Evolutionary conservation across 441 rosid genomes (phyloP).

Genomic region (Populus tomentosa): DNA sequence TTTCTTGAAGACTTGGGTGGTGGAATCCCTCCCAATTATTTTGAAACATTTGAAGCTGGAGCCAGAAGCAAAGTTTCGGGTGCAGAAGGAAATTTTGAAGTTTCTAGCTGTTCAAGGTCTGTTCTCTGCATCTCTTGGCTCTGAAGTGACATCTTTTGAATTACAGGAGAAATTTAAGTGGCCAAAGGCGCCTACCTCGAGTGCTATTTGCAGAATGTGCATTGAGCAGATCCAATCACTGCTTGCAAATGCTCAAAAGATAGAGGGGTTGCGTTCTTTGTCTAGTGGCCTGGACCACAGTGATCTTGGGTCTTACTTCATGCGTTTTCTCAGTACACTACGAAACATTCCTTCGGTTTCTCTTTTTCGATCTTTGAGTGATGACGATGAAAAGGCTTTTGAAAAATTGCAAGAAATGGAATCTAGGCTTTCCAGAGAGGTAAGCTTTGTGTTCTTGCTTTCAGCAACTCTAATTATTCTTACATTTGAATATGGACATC

Average conservation of each 20-base stretch:
- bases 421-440: conserved; percentile 70
- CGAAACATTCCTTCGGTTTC: conserved; percentile 94
- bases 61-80: conserved; percentile 60
- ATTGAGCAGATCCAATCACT: conserved; percentile 87
- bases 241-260: conserved; percentile 73
- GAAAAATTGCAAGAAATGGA: conserved; percentile 70
- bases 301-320: conserved; percentile 80
- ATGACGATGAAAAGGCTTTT: conserved; percentile 73
- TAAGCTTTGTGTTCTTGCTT: conserved; percentile 11
- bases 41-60: conserved; percentile 67
- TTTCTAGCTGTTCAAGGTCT: conserved; percentile 94
- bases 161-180: conserved; percentile 92
- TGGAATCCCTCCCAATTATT: conserved; percentile 81
- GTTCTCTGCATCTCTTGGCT: conserved; percentile 87
- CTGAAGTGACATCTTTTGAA: conserved; percentile 95
- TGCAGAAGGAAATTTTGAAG: conserved; percentile 84
- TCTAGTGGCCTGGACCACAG: conserved; percentile 48
- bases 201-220: conserved; percentile 71
- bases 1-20: conserved; percentile 76
- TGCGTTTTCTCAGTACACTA: conserved; percentile 78
- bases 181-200: conserved; percentile 79
- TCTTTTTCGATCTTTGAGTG: conserved; percentile 65
- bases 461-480: background rate
- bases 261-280: conserved; percentile 42
- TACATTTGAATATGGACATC: background rate